phyloP scores from a whole-genome alignment of 805 yeast species.

The Nakazawaea peltata region DNA sequence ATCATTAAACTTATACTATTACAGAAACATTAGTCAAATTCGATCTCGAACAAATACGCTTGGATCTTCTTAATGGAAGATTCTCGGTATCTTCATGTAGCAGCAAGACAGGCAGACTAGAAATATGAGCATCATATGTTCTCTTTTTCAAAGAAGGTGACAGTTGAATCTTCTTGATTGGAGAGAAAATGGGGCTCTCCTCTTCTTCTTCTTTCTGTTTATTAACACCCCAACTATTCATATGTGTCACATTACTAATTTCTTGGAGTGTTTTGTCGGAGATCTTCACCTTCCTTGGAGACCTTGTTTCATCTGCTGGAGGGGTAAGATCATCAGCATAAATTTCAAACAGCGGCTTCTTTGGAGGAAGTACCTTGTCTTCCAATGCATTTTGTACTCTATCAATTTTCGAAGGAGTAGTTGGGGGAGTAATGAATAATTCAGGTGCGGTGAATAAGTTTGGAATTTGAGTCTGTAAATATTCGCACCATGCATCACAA shows the following conservation, averaged over 20 bases:
- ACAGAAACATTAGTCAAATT: too few relatives aligned
- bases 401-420: conserved; percentile 8
- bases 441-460: conserved; percentile 44
- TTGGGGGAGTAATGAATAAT: conserved; percentile 7
- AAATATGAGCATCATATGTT: neutral
- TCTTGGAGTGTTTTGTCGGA: conserved; percentile 2
- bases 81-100: neutral
- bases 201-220: neutral
- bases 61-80: neutral
- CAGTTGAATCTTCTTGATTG: conserved; percentile 1
- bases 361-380: neutral
- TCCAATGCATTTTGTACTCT: neutral
- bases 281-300: conserved; percentile 5
- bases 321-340: conserved; percentile 5
- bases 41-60: neutral
- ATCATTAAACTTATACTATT: neutral
- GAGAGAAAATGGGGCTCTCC: conserved; percentile 3
- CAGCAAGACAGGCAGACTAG: too few relatives aligned
- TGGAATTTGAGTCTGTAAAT: conserved; percentile 46
- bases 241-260: conserved; percentile 16
- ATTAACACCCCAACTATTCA: too few relatives aligned
- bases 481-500: conserved; percentile 73
- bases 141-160: conserved; percentile 6
- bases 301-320: conserved; percentile 2
- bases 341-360: conserved; percentile 2